Evolutionary conservation across 345 rosid species (phyloP).

Genomic region (Combretum micranthum): DNA sequence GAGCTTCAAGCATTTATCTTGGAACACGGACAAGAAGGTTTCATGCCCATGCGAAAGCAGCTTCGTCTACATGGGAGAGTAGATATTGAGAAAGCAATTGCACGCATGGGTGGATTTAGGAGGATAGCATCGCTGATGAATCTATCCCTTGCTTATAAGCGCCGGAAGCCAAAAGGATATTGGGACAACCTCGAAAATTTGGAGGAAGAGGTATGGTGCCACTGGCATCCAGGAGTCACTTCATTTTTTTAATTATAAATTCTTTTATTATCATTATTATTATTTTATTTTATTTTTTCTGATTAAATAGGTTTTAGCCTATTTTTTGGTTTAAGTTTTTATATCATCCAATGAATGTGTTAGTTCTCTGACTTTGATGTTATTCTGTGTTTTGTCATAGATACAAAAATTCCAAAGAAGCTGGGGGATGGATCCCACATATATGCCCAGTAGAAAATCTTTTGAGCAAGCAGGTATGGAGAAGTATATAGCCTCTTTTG

Average conservation of each 20-base stretch:
- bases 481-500: neutral
- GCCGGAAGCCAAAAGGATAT: slow-evolving; percentile 90
- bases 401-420: slow-evolving; percentile 64
- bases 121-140: slow-evolving; percentile 73
- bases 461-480: slow-evolving; percentile 86
- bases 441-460: slow-evolving; percentile 93
- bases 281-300: neutral
- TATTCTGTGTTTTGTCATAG: slow-evolving; percentile 21
- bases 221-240: neutral
- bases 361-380: neutral
- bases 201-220: slow-evolving; percentile 72
- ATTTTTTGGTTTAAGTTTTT: too few species aligned
- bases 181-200: slow-evolving; percentile 93
- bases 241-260: neutral
- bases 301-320: too few species aligned
- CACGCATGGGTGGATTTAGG: slow-evolving; percentile 90
- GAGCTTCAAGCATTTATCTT: slow-evolving; percentile 76
- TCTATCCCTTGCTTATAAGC: slow-evolving; percentile 90
- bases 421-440: slow-evolving; percentile 97
- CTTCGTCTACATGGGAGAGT: slow-evolving; percentile 85
- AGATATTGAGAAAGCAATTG: slow-evolving; percentile 89
- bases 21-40: slow-evolving; percentile 90
- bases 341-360: too few species aligned
- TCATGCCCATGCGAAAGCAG: slow-evolving; percentile 99
- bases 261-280: neutral